Conservation (phyloP, 2,329 filamentous ascomycete genomes). For the Colletotrichum tropicicola region DNA sequence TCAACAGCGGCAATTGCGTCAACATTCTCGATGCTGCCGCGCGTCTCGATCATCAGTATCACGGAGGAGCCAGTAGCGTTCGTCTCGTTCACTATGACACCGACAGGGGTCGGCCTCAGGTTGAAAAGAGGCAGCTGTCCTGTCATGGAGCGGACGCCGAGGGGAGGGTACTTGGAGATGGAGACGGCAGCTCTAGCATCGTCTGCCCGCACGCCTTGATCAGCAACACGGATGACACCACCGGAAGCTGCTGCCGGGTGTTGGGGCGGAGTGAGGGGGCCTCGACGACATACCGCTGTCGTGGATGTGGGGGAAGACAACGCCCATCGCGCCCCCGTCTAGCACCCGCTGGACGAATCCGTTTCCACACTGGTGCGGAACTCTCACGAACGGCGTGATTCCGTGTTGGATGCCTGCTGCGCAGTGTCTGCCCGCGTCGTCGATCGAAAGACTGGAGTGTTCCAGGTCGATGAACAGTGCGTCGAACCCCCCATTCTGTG, state of each 20-base stretch:
- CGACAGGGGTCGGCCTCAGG: slow-evolving; percentile 16
- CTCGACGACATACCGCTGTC: slow-evolving; percentile 21
- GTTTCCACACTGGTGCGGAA: slow-evolving; percentile 39
- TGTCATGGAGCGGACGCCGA: slow-evolving; percentile 35
- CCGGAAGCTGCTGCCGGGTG: no score
- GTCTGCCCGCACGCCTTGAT: background rate
- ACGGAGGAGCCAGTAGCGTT: slow-evolving; percentile 9
- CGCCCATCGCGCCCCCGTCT: slow-evolving; percentile 40
- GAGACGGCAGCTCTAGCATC: slow-evolving; percentile 33
- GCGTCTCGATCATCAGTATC: slow-evolving; percentile 16
- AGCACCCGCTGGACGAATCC: slow-evolving; percentile 42
- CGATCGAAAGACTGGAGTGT: slow-evolving; percentile 40
- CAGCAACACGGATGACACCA: background rate
- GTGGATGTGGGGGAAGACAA: slow-evolving; percentile 39
- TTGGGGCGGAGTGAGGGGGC: no score
- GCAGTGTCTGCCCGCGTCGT: slow-evolving; percentile 37
- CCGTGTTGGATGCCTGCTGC: slow-evolving; percentile 35
- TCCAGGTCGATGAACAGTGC: slow-evolving; percentile 46
- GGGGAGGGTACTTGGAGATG: slow-evolving; percentile 36
- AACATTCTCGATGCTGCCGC: slow-evolving; percentile 2
- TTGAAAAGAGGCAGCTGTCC: slow-evolving; percentile 35
- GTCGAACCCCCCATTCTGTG: slow-evolving; percentile 40
- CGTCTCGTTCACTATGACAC: slow-evolving; percentile 4
- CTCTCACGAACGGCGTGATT: slow-evolving; percentile 41
- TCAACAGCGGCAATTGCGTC: slow-evolving; percentile 11